Evolutionary conservation across 768 basidiomycete species (phyloP), one percentile per base, ranked within the genome.

Genomic region (Hygrophoropsis aurantiaca): DNA sequence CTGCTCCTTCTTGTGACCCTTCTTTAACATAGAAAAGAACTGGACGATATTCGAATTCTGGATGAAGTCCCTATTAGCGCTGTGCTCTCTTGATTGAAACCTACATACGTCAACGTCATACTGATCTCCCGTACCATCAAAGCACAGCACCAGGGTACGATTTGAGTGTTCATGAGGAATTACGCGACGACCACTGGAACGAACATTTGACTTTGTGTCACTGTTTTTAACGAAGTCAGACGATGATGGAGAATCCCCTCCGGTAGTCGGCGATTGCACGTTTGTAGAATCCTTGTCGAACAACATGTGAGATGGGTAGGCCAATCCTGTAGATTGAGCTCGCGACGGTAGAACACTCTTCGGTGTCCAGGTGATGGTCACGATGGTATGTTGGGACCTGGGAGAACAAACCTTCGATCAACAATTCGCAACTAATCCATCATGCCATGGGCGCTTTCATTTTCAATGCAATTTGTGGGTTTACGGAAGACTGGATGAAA

Each of bases 21-120:
- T 88, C 69, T 80, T 82, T 49, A 88, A 62, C 76, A 84, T 76
- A 4, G 82, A 77, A 56, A 86, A 82, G 44, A 88, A 69, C 47
- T 84, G 78, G 32, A 88, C 72, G 45, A 88, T 74, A 50, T 87
- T 88, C 11, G 86, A 87, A 57, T 88, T 88, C 83, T 87, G 50
- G 7, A 35, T 35, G 2, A 25, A 3, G 21, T 37, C 16, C 54
- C 23, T 53, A 20, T 27, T 21, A 41, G 30, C 10, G 7, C 34
- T 37, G 5, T 37, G 26, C 13, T 10, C 21, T 20, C 26, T 7
- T 32, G 20, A 4, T 16, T 13, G 20, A 20, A 42, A 36, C 16
- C 32, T 1, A 59, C 78, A 20, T 45, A 85, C 85, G 52, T 87
- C 82, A 24, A 72, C 59, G 53, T 83, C 81, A 54, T 87, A 88